A percentile compares a stretch with the other conserved stretches of the same genome.
Evolutionary conservation across 1,139 yeast species (phyloP).

Genomic region (Pichia sp.): DNA sequence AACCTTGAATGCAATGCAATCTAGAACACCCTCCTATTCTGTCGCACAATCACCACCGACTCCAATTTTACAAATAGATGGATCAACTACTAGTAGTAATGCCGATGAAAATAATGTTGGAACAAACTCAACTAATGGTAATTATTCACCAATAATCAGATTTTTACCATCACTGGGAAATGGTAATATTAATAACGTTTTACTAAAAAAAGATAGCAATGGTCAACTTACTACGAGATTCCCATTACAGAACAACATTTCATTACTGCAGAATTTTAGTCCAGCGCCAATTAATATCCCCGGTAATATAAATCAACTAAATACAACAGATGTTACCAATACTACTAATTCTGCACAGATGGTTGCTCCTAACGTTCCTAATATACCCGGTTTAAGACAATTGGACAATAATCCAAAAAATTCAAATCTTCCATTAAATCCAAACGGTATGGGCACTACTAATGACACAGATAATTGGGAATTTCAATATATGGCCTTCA

Average conservation of each 20-base stretch:
- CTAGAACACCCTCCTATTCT: background rate
- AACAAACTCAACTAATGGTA: too few species aligned
- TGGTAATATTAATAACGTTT: background rate
- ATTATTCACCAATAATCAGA: background rate
- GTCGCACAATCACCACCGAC: constrained; percentile 6
- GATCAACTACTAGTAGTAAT: background rate
- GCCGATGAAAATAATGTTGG: background rate
- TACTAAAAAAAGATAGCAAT: background rate
- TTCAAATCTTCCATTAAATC: background rate
- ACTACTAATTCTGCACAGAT: too few species aligned
- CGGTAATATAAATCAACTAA: background rate
- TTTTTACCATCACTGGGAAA: background rate
- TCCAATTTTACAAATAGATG: constrained; percentile 2
- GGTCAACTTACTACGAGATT: background rate
- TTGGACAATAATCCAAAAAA: background rate
- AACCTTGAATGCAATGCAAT: too few species aligned
- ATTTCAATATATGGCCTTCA: constrained; percentile 32
- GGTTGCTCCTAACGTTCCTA: too few species aligned
- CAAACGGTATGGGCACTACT: too few species aligned
- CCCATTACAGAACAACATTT: background rate
- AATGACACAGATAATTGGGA: constrained; percentile 20
- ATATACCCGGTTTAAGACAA: too few species aligned
- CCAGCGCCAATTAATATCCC: too few species aligned
- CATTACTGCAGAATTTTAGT: too few species aligned
- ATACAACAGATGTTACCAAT: background rate